Conservation (phyloP, 352 stramenopile genomes). For the Blastocystis sp. region DNA sequence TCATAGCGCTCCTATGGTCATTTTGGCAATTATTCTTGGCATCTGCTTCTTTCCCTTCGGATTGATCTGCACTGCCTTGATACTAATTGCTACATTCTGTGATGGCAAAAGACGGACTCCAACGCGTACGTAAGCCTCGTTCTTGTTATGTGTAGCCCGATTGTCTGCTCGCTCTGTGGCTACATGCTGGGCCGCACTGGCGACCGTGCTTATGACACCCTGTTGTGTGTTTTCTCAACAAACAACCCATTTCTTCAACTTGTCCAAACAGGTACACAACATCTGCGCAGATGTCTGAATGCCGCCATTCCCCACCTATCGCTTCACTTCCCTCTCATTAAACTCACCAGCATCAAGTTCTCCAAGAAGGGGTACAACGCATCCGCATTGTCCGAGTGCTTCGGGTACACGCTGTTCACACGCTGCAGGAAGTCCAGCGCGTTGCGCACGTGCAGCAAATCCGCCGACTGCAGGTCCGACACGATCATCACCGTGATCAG, state of each 20-base stretch:
- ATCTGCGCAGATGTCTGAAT: conserved; percentile 59
- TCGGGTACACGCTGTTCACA: conserved; percentile 32
- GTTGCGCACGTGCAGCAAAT: conserved; percentile 50
- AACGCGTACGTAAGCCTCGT: background rate
- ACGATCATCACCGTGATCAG: conserved; percentile 40
- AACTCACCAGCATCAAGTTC: conserved; percentile 53
- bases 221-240: background rate
- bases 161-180: background rate
- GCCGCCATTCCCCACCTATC: conserved; percentile 9
- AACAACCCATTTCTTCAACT: conserved; percentile 35
- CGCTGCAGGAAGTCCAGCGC: conserved; percentile 58
- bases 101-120: no score
- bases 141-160: background rate
- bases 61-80: background rate
- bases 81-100: no score
- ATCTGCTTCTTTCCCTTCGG: background rate
- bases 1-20: no score
- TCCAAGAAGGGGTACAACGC: conserved; percentile 26
- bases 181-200: background rate
- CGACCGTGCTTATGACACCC: background rate
- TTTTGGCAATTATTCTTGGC: background rate
- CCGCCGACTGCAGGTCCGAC: conserved; percentile 34
- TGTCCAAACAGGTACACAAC: conserved; percentile 32
- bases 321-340: background rate
- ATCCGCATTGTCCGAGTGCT: conserved; percentile 21